These are phyloP conservation scores for Fistulinella staudtii DNA, from an alignment of 1,284 basidiomycete species.

Conservation along the genomic window DNA sequence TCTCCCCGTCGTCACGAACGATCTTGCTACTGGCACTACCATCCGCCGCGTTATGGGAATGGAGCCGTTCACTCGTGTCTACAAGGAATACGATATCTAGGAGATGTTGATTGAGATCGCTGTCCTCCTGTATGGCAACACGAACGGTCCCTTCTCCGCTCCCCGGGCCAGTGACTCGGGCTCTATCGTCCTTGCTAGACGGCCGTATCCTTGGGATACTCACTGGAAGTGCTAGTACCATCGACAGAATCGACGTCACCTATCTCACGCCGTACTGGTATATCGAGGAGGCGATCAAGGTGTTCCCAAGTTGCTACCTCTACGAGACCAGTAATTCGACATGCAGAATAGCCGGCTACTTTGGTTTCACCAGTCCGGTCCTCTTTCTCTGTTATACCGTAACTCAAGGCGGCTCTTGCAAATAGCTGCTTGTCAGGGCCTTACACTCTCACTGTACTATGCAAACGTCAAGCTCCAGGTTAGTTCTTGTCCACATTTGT, in stretches of 20 bases:
- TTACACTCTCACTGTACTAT: too few relatives aligned
- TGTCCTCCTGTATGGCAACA: background rate
- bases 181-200: background rate
- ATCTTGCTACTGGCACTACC: background rate
- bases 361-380: too few relatives aligned
- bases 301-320: background rate
- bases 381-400: too few relatives aligned
- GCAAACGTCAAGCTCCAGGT: too few relatives aligned
- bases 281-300: background rate
- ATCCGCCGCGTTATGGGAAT: background rate
- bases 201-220: background rate
- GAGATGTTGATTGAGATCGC: background rate
- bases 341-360: too few relatives aligned
- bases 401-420: too few relatives aligned
- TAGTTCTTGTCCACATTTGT: too few relatives aligned
- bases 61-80: background rate
- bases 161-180: background rate
- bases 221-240: background rate
- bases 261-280: background rate
- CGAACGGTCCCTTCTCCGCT: background rate
- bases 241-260: slow-evolving; percentile 1
- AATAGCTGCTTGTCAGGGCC: too few relatives aligned
- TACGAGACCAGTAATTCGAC: too few relatives aligned
- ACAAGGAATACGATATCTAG: background rate
- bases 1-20: background rate